Evolutionary conservation across 179 eudicot genomes (phyloP).

Genomic region (Nepenthes alata): DNA sequence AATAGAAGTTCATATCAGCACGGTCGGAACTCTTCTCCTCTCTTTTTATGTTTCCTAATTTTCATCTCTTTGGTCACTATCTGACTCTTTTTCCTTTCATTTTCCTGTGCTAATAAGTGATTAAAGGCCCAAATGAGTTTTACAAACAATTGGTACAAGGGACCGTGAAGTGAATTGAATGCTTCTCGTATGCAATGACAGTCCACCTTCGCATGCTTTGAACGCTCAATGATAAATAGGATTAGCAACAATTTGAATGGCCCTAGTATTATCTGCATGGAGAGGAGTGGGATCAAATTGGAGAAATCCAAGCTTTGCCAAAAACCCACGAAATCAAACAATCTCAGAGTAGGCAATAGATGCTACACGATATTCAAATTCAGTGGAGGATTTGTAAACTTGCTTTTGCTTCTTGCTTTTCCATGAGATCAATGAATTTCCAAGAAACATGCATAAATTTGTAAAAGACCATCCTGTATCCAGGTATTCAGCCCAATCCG

Average conservation of each 20-base stretch:
- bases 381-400: not conserved
- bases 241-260: not conserved
- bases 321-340: not conserved
- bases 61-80: too few relatives aligned
- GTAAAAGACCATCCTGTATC: not conserved
- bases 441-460: not conserved
- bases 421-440: not conserved
- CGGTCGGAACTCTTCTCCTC: too few relatives aligned
- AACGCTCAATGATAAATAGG: not conserved
- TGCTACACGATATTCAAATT: not conserved
- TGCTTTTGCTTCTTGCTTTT: not conserved
- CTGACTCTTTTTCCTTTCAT: too few relatives aligned
- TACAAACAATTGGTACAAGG: too few relatives aligned
- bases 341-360: not conserved
- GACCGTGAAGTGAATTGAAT: too few relatives aligned
- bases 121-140: too few relatives aligned
- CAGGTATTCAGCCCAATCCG: not conserved
- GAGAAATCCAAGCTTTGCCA: not conserved
- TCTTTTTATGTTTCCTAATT: too few relatives aligned
- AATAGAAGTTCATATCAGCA: too few relatives aligned
- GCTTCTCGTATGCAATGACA: not conserved
- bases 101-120: too few relatives aligned
- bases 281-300: not conserved
- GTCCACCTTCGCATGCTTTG: not conserved
- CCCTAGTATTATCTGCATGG: not conserved